Evolutionary conservation across 345 rosid species (phyloP), one percentile per base, ranked within the genome.

Genomic region (Stellera chamaejasme): DNA sequence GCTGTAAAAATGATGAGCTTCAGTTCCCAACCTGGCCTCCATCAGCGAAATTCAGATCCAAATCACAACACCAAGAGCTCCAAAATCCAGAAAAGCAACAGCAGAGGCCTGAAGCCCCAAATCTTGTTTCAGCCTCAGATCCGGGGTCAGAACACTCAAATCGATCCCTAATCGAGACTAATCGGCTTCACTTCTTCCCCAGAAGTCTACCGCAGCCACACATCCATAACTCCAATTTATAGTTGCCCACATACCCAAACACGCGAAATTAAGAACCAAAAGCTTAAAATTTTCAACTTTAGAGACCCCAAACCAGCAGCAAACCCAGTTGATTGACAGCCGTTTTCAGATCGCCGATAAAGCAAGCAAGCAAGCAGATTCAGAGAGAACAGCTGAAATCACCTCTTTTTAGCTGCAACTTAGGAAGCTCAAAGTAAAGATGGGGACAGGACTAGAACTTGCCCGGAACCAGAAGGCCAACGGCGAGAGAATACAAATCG

Each of bases 21-120:
- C 88, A 62, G 72, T 79, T 68, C 79, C 85, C 60, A 81, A 55
- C 73, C 90, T 75, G 77, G 87, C 85, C 70, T 87, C 96, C 99
- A 90, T 93, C 58, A 66, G 45, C 69, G 52, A 60, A 76, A 39
- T 45, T 55, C 55, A 63, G 61, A 66, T 56, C 59, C 56, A 56
- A 63, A 68, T 56, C 15, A 19, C 44, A 48, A 52, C 11, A 55
- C 56, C 49, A 16, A 16, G 39, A 68, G 66, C 65, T 62, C 58
- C 39, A 61, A 56, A 48, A 43, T 15, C 48, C 5, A 63, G 5
- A 69, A 27, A 25, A 16, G 5, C 42, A 59, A 28, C 28, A 53
- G 11, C 27, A 39, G 54, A 52, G 59, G 5, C 54, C 4, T 32
- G 55, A 54, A 32, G 53, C 36, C 52, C 28, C 19, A 57, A 64